These are phyloP conservation scores for Penstemon eatonii DNA, from an alignment of 257 asterid species.

Conservation along the genomic window DNA sequence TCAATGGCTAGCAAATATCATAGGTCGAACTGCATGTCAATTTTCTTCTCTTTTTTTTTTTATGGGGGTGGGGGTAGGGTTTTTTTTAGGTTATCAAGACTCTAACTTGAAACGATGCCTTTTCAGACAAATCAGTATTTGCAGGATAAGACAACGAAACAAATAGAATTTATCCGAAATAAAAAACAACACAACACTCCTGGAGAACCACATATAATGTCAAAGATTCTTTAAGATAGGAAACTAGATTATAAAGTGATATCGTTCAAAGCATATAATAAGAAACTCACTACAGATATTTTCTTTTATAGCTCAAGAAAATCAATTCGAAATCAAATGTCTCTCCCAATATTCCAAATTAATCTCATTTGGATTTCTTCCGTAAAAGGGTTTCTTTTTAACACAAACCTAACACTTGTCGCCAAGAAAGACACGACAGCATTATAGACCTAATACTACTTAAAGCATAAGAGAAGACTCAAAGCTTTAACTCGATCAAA, in stretches of 20 bases:
- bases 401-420: background rate
- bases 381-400: background rate
- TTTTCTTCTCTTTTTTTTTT: background rate
- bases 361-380: slow-evolving; percentile 9
- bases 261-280: background rate
- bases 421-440: background rate
- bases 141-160: background rate
- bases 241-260: slow-evolving; percentile 11
- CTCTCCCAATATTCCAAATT: background rate
- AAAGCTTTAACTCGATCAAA: slow-evolving; percentile 14
- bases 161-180: background rate
- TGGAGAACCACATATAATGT: background rate
- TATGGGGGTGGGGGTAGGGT: no score
- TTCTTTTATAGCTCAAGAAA: background rate
- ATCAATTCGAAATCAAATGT: background rate
- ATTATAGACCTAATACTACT: no score
- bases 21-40: background rate
- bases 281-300: background rate
- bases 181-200: background rate
- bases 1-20: background rate
- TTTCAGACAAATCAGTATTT: background rate
- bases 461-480: background rate
- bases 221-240: background rate
- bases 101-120: background rate
- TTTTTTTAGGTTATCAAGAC: background rate